A percentile compares a stretch with the other conserved stretches of the same genome.
Conservation (phyloP, 768 basidiomycete genomes). For the Lactarius trivialis region DNA sequence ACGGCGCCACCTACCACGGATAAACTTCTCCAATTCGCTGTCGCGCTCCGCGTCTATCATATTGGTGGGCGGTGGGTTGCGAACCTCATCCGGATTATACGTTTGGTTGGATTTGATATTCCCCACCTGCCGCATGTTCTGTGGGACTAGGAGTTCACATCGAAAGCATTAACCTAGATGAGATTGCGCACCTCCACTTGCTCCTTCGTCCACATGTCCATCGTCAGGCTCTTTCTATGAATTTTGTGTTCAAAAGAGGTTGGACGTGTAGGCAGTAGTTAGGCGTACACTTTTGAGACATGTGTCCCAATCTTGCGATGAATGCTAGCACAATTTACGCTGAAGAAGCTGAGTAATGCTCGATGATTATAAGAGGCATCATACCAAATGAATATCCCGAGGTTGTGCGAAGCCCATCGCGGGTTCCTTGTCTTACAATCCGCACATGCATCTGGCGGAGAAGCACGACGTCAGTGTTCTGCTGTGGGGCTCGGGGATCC, state of each 20-base stretch:
- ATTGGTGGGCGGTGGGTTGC: slow-evolving; percentile 77
- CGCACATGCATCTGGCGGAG: slow-evolving; percentile 67
- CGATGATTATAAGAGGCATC: slow-evolving; percentile 18
- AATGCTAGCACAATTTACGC: slow-evolving; percentile 82
- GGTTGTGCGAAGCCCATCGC: slow-evolving; percentile 83
- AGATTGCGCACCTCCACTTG: slow-evolving; percentile 66
- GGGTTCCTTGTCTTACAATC: slow-evolving; percentile 87
- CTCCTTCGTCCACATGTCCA: slow-evolving; percentile 85
- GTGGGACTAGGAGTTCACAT: slow-evolving; percentile 21
- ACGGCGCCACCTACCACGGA: slow-evolving; percentile 54
- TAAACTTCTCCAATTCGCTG: slow-evolving; percentile 86
- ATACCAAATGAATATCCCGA: slow-evolving; percentile 86
- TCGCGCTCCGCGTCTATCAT: slow-evolving; percentile 75
- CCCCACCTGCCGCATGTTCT: slow-evolving; percentile 77
- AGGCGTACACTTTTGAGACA: slow-evolving; percentile 80
- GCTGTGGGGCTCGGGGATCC: background rate
- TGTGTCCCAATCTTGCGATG: slow-evolving; percentile 96
- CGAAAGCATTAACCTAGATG: slow-evolving; percentile 4
- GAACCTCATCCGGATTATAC: slow-evolving; percentile 78
- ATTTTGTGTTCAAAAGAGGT: background rate
- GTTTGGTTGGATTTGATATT: slow-evolving; percentile 74
- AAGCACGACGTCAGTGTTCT: slow-evolving; percentile 3
- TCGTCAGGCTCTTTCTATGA: slow-evolving; percentile 77
- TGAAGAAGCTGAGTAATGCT: slow-evolving; percentile 29
- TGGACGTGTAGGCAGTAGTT: background rate